Evolutionary conservation across 108 stramenopile species (phyloP).

Genomic region (Cylindrotheca closterium): DNA sequence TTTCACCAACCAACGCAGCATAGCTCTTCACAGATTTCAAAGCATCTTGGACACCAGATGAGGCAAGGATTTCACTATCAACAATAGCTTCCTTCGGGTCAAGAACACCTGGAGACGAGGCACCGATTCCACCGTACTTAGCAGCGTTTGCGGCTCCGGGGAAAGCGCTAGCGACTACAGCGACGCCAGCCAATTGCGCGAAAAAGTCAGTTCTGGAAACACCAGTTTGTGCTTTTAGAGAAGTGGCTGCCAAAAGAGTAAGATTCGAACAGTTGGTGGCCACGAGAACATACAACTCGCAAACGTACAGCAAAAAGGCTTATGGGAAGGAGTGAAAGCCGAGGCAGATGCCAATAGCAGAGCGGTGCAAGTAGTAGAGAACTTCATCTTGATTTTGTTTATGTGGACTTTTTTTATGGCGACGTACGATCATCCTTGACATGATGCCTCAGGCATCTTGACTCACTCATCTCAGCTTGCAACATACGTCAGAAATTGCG

Average conservation of each 20-base stretch:
- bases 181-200: conserved; percentile 43
- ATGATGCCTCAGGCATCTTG: too few species aligned
- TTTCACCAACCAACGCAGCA: conserved; percentile 49
- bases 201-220: conserved; percentile 60
- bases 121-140: conserved; percentile 76
- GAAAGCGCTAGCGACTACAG: conserved; percentile 32
- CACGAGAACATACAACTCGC: background rate
- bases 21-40: conserved; percentile 52
- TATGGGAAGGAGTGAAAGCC: background rate
- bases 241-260: background rate
- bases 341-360: background rate
- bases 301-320: background rate
- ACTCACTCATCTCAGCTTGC: too few species aligned
- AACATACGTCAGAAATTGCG: too few species aligned
- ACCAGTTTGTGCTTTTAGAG: conserved; percentile 1
- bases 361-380: background rate
- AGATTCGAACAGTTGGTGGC: background rate
- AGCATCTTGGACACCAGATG: conserved; percentile 68
- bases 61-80: conserved; percentile 64
- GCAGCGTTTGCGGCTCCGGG: conserved; percentile 78
- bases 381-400: too few species aligned
- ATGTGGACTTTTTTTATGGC: too few species aligned
- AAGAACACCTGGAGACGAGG: conserved; percentile 71
- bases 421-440: too few species aligned
- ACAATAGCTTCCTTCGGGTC: conserved; percentile 75